Evolutionary conservation across 352 stramenopile genomes (phyloP).

Genomic region (Phytophthora boehmeriae): DNA sequence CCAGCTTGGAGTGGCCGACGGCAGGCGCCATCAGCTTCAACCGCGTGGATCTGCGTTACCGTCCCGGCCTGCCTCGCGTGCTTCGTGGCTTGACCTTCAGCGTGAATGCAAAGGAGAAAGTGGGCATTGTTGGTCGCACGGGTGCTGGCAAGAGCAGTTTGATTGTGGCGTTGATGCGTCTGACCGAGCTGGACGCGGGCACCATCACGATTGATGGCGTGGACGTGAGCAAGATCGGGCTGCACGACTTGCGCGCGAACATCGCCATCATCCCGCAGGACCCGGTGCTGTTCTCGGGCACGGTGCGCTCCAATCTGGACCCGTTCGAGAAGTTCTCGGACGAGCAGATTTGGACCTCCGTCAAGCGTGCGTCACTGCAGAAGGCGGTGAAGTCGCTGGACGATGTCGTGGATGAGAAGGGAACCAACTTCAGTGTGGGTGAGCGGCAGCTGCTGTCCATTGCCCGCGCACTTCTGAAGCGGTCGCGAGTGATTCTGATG

Average conservation of each 20-base stretch:
- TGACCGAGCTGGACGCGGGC: conserved; percentile 81
- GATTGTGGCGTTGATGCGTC: conserved; percentile 85
- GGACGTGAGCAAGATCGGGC: conserved; percentile 50
- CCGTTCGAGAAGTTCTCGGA: conserved; percentile 86
- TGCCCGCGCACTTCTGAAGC: conserved; percentile 89
- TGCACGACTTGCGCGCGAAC: conserved; percentile 49
- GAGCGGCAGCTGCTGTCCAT: conserved; percentile 95
- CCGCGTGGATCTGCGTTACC: conserved; percentile 88
- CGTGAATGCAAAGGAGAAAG: conserved; percentile 80
- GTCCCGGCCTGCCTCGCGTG: conserved; percentile 55
- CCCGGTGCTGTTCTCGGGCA: conserved; percentile 93
- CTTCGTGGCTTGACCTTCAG: conserved; percentile 62
- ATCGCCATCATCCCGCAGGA: conserved; percentile 92
- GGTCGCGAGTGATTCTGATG: conserved; percentile 93
- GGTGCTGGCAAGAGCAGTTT: conserved; percentile 87
- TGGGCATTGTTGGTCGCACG: conserved; percentile 70
- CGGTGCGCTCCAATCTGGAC: conserved; percentile 89
- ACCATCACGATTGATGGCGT: conserved; percentile 49
- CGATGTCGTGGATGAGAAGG: conserved; percentile 74
- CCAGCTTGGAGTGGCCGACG: conserved; percentile 72
- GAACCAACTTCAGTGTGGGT: conserved; percentile 93
- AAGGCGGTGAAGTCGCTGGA: conserved; percentile 31
- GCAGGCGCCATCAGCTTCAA: conserved; percentile 81
- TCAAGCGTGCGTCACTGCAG: conserved; percentile 79
- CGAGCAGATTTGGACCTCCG: conserved; percentile 79